phyloP scores from a whole-genome alignment of 192 early-diverging fungal genomes.

The Linnemannia zychae region DNA sequence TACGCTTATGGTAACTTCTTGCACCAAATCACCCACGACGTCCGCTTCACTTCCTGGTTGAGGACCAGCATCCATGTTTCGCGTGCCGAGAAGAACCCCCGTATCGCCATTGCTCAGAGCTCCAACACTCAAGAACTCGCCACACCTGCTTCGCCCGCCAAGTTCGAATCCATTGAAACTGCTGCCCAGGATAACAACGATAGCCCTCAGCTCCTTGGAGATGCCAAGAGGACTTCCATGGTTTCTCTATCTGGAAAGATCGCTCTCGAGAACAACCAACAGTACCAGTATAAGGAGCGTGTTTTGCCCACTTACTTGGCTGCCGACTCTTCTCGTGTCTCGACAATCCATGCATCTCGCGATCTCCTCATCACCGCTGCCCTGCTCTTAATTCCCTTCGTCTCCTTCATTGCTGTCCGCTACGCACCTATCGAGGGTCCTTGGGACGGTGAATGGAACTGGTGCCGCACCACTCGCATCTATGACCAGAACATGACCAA shows the following conservation, averaged over 20 bases:
- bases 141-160: neutral
- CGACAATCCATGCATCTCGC: neutral
- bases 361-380: conserved; percentile 8
- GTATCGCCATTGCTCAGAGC: neutral
- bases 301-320: conserved; percentile 4
- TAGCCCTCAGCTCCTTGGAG: conserved; percentile 11
- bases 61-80: conserved; percentile 7
- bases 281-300: neutral
- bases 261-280: neutral
- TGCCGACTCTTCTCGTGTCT: conserved; percentile 4
- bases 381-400: neutral
- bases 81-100: conserved; percentile 24
- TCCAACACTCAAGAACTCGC: neutral
- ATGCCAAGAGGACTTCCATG: neutral
- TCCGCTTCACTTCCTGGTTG: conserved; percentile 19
- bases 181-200: conserved; percentile 17
- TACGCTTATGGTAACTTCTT: conserved; percentile 27
- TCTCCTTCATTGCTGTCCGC: conserved; percentile 1
- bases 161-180: neutral
- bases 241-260: neutral
- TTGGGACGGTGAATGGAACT: conserved; percentile 5
- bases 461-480: conserved; percentile 18
- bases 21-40: conserved; percentile 23
- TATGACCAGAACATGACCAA: conserved; percentile 31
- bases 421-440: conserved; percentile 1